Evolutionary conservation across 345 rosid genomes (phyloP).

Genomic region (Ceriops tagal): DNA sequence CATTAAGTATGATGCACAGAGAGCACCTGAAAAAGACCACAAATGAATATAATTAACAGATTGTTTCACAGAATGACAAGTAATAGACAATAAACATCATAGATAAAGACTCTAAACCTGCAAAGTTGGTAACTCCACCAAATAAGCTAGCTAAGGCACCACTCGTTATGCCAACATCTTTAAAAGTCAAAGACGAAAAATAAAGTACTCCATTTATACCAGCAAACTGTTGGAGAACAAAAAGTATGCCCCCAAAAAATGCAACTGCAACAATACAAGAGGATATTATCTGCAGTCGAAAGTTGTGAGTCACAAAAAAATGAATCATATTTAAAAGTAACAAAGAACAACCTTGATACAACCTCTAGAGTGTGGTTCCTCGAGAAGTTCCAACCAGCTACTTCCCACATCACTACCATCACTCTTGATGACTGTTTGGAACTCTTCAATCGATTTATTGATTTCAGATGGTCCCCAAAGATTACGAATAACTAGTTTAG

Average conservation of each 20-base stretch:
- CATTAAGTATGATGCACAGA: slow-evolving; percentile 57
- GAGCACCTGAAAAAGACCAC: slow-evolving; percentile 46
- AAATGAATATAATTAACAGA: slow-evolving; percentile 12
- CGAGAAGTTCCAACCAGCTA: slow-evolving; percentile 65
- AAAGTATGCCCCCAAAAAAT: slow-evolving; percentile 63
- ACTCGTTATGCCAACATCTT: slow-evolving; percentile 60
- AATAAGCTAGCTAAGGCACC: slow-evolving; percentile 58
- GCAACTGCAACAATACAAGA: slow-evolving; percentile 51
- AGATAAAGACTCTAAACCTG: slow-evolving; percentile 40
- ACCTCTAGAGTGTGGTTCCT: slow-evolving; percentile 81
- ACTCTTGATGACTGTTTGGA: slow-evolving; percentile 50
- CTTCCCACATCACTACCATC: slow-evolving; percentile 50
- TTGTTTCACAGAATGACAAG: not conserved
- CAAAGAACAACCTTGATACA: slow-evolving; percentile 46
- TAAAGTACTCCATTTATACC: slow-evolving; percentile 85
- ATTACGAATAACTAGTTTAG: slow-evolving; percentile 45
- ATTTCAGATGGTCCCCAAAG: slow-evolving; percentile 72
- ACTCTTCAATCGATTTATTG: slow-evolving; percentile 49
- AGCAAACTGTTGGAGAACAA: slow-evolving; percentile 71
- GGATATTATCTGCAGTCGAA: not conserved
- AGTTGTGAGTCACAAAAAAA: not conserved
- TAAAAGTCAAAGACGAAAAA: slow-evolving; percentile 73
- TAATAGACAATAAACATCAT: not conserved
- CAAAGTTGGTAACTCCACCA: slow-evolving; percentile 64
- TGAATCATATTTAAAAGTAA: slow-evolving; percentile 3